Base-by-base conservation (phyloP, 2,329 filamentous ascomycete species). In the Huntiella savannae region DNA sequence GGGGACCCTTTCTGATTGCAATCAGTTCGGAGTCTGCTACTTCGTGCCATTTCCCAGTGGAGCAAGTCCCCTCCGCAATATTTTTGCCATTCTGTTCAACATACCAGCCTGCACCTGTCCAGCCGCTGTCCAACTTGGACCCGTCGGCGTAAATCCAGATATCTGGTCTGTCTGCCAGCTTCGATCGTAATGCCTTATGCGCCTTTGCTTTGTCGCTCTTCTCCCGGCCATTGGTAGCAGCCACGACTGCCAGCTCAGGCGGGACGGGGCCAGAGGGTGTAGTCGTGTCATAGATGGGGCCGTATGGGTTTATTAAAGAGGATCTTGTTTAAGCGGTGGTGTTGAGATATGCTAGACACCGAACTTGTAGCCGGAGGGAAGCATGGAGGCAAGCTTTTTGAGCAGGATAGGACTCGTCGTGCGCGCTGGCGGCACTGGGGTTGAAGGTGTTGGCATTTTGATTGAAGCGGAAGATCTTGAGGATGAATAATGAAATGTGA, bases 331-430 rank as follows among this genome's bases (percentile, higher is more conserved):
- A 33, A 76, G 79, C 4, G 88, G 83, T 11, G 82, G 81, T 4
- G 87, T 93, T 17, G 85, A 93, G 54, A 95, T 66, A 64, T 98
- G 88, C 60, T 92, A 79, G 55, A 88, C 69, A 52, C 70, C 77
- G 58, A 93, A 82, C 11, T 56, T 62, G 56, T 60, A 58, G 52
- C 62, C 67, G 50, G 68, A 66, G 7, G 75, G 75, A 7, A 80
- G 66, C 8, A 68, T 64, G 1, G 60, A 55, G 5, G 68, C 65
- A 8, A 75, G 62, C 49, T 58, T 61, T 34, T 61, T 58, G 3
- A 69, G 58, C 10, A 43, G 46, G 5, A 56, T 16, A 12, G 32
- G n/a, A 33, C 32, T 43, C n/a, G 40, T 7, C 34, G 53, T 54
- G 39, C 38, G 38, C 11, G 45, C 54, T 43, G 35, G 17, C 5